Base-by-base conservation (phyloP, 2,329 filamentous ascomycete genomes). In the Aspergillus arachidicola region DNA sequence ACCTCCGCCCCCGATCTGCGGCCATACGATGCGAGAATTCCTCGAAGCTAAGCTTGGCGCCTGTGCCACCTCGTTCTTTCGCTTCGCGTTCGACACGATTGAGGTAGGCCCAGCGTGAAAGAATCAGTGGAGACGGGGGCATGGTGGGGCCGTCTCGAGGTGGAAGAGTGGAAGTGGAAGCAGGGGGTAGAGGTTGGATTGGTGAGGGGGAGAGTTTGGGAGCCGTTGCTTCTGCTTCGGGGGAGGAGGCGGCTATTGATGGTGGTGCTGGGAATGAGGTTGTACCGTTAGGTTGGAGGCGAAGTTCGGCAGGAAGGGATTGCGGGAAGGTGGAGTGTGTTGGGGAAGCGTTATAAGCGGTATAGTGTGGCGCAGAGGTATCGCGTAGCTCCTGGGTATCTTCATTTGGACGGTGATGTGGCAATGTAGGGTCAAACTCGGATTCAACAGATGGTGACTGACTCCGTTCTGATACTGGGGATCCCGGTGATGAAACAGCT, bases 11-110 rank as follows among this genome's bases (percentile, higher is more conserved):
- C 68, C 89, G 86, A 66, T 88, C 85, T n/a, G 83, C 83, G 69
- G 88, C 87, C 80, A 95, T 92, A 57, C 90, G 89, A 45, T 82
- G 81, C 71, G 92, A 89, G 77, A 98, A 96, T 77, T 98, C 95
- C 1, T 86, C 84, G 68, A 89, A 94, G 72, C 80, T 91, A 55
- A 98, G 81, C 72, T 89, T 87, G 1, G 93, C 94, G 79, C 76
- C 78, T 6, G 89, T 91, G 0, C 93, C 94, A n/a, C 91, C 92
- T 30, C 92, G 85, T 62, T 84, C 81, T 61, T 83, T 83, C 2
- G 92, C 89, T 73, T 93, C 88, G 43, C 84, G 80, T 72, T 95
- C 91, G 0, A 89, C 85, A 19, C 84, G 74, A 68, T 90, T 87
- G 9, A 94, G 80, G 32, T 73, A 72, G 9, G 77, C 75, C 73